Evolutionary conservation across 305 asterid genomes (phyloP).

Genomic region (Solanum hybrid): DNA sequence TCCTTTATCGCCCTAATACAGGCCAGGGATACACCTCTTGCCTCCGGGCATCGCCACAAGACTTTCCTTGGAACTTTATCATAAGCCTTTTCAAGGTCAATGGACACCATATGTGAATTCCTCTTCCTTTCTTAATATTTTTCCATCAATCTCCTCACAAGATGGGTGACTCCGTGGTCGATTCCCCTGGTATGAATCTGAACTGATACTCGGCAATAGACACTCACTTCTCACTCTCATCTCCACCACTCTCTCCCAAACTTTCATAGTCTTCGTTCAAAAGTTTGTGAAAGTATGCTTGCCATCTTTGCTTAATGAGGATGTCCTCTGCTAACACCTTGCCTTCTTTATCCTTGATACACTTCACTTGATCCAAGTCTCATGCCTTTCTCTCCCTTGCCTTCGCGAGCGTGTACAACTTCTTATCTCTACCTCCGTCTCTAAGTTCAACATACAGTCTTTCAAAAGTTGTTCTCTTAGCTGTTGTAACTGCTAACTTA

Average conservation of each 20-base stretch:
- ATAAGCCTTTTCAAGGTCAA: background rate
- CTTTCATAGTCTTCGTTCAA: background rate
- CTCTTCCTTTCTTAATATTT: background rate
- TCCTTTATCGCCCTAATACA: background rate
- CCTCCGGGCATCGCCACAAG: background rate
- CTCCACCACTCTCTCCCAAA: background rate
- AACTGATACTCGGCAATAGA: background rate
- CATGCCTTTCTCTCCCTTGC: background rate
- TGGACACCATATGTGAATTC: background rate
- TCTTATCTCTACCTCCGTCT: background rate
- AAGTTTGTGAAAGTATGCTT: background rate
- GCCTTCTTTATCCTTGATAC: background rate
- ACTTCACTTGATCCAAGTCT: background rate
- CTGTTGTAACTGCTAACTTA: background rate
- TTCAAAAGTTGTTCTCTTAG: background rate
- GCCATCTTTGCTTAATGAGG: background rate
- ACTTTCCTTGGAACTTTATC: background rate
- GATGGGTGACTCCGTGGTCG: background rate
- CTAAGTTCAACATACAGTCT: background rate
- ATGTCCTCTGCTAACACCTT: background rate
- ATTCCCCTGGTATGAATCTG: background rate
- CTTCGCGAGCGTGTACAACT: background rate
- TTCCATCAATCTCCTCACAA: background rate
- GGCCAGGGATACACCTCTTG: background rate
- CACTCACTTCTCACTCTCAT: background rate